phyloP scores from a whole-genome alignment of 768 basidiomycete genomes.

The Pisolithus marmoratus region DNA sequence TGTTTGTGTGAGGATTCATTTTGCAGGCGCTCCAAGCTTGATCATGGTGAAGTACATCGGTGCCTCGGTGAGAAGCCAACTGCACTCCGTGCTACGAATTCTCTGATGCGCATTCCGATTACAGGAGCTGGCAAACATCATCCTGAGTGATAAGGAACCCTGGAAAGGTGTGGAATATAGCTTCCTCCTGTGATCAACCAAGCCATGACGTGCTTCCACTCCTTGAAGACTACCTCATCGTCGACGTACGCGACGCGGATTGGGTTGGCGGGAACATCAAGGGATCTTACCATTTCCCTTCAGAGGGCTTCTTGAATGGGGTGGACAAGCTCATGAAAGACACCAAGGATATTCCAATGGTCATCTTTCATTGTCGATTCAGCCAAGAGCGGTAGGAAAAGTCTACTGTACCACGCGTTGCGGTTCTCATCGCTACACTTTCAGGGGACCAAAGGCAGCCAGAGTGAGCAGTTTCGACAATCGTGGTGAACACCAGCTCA shows the following conservation, averaged over 20 bases:
- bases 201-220: not conserved
- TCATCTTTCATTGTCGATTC: slow-evolving; percentile 76
- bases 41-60: slow-evolving; percentile 36
- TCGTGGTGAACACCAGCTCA: slow-evolving; percentile 2
- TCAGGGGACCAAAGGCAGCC: slow-evolving; percentile 75
- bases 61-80: slow-evolving; percentile 28
- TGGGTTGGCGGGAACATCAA: slow-evolving; percentile 76
- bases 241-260: slow-evolving; percentile 86
- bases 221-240: slow-evolving; percentile 57
- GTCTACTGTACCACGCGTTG: slow-evolving; percentile 7
- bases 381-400: slow-evolving; percentile 66
- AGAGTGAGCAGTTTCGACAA: slow-evolving; percentile 38
- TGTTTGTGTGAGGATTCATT: not conserved
- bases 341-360: slow-evolving; percentile 52
- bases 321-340: slow-evolving; percentile 56
- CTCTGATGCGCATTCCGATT: slow-evolving; percentile 7
- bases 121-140: slow-evolving; percentile 64
- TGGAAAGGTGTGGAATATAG: slow-evolving; percentile 31
- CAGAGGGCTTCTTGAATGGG: slow-evolving; percentile 47
- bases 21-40: not conserved
- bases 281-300: slow-evolving; percentile 57
- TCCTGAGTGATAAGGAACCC: slow-evolving; percentile 58
- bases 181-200: not conserved
- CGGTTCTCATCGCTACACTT: not conserved
- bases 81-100: not conserved